Evolutionary conservation across 1,284 basidiomycete genomes (phyloP), one percentile per base, ranked within the genome.

Genomic region (Boletus smithii): DNA sequence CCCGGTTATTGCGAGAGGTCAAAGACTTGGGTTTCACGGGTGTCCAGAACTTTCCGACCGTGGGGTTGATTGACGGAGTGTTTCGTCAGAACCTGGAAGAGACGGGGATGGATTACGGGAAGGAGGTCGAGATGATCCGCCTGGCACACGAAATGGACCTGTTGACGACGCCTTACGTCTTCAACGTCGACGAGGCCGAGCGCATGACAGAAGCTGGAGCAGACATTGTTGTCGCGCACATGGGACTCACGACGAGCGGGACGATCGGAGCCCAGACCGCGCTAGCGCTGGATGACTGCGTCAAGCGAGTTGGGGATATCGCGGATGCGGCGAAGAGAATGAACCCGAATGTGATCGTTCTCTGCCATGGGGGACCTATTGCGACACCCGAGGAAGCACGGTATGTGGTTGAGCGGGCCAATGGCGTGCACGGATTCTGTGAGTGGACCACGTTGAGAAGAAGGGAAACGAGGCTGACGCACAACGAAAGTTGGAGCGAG

Each of bases 71-170:
- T 11, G 63, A 67, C 36, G 61, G 63, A 2, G 53, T 53, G 29
- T 67, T 64, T 46, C 59, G 65, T 11, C 63, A 55, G 37, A 62
- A 66, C 44, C 51, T 66, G 18, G 65, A 64, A 50, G 63, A 67
- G 42, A 64, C 63, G 6, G 59, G 59, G 2, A 64, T 64, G 62
- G 58, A 53, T 8, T 66, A 66, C 24, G 63, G 44, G 9, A 62
- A 60, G 36, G 65, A 66, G 41, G 64, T 66, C 5, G 64, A 63
- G 10, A 66, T 66, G 62, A 64, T 63, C 33, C 55, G 59, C 22
- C 27, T 56, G 36, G 62, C 63, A 23, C 59, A 53, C 33, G 49
- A 55, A 31, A 48, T 62, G 44, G 61, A 60, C 22, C 52, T 66
- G 2, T 50, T 62, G 44, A 64, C 62, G 24, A 51, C 65, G 3